Evolutionary conservation across 1,284 basidiomycete species (phyloP), one percentile per base, ranked within the genome.

Genomic region (Ceratobasidium sp.): DNA sequence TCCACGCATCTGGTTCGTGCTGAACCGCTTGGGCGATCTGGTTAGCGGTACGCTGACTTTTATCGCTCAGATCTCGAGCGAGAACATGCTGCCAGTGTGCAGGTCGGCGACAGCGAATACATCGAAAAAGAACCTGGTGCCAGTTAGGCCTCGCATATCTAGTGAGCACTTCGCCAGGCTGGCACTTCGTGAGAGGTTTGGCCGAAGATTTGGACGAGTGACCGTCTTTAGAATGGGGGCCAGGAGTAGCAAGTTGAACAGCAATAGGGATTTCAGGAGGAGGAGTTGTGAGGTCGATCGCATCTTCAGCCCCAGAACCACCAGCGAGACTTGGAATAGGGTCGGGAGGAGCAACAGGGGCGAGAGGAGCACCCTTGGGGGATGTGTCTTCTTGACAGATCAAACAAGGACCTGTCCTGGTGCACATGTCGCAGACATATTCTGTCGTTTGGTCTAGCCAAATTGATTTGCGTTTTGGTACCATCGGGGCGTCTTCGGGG

Each of bases 41-140:
- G 0, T 80, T 79, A 8, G 83, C 71, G 52, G 80, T 78, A 23
- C 55, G 55, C 1, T 77, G 72, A n/a, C 73, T 75, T 26, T 82
- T 80, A 48, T 84, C 81, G 34, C 81, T 77, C 12, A 78, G 76
- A 52, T 78, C 79, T n/a, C 87, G 87, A n/a, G 79, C 72, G 5
- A 86, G 84, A 57, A 93, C 80, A 79, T 95, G 92, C 34, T 82
- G 82, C 79, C 96, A 96, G 79, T 96, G 94, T 10, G 89, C 87
- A 3, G 90, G 83, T 57, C 93, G 88, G 76, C 90, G 92, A 83
- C 94, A 96, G 18, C 88, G 86, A 60, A 88, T 79, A 79, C 94
- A 96, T 39, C 94, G 87, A 80, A 93, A 96, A 30, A 93, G 81
- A 4, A 93, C 84, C 74, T 71, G 67, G 12, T 55, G 58, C 34